A percentile compares a stretch with the other conserved stretches of the same genome.
Evolutionary conservation across 176 grass and related monocot species (phyloP).

Genomic region (Raddia guianensis): DNA sequence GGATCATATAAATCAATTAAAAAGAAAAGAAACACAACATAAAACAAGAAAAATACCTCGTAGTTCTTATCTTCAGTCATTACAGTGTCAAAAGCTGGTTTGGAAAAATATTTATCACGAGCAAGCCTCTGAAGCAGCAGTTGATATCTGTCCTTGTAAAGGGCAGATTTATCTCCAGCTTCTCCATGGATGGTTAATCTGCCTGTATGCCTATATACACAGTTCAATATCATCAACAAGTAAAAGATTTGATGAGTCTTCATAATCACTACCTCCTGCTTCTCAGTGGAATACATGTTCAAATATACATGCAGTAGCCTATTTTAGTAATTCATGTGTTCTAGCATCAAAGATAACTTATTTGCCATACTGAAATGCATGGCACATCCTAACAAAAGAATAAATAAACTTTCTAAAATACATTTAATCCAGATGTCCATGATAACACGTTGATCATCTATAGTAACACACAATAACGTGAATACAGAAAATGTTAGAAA

Average conservation of each 20-base stretch:
- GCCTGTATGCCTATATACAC: conserved; percentile 58
- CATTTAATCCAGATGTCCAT: not conserved
- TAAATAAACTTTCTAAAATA: not conserved
- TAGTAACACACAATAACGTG: not conserved
- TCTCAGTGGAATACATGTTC: conserved; percentile 1
- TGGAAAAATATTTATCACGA: conserved; percentile 92
- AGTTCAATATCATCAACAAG: conserved; percentile 5
- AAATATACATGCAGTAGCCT: not conserved
- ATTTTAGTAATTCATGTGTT: conserved; percentile 5
- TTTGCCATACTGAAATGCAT: not conserved
- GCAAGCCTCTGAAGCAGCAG: conserved; percentile 81
- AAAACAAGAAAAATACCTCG: conserved; percentile 52
- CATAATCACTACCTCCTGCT: conserved; percentile 2
- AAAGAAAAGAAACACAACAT: not conserved
- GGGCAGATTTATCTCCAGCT: conserved; percentile 75
- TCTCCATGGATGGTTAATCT: conserved; percentile 81
- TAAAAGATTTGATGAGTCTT: not conserved
- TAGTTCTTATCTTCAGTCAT: conserved; percentile 59
- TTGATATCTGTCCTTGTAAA: conserved; percentile 83
- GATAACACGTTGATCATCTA: not conserved
- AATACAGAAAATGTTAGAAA: not conserved
- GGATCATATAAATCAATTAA: conserved; percentile 23
- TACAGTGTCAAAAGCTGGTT: conserved; percentile 74
- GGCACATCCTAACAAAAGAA: not conserved
- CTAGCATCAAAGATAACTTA: not conserved